phyloP scores from a whole-genome alignment of 192 early-diverging fungal genomes.

The Coemansia sp. region DNA sequence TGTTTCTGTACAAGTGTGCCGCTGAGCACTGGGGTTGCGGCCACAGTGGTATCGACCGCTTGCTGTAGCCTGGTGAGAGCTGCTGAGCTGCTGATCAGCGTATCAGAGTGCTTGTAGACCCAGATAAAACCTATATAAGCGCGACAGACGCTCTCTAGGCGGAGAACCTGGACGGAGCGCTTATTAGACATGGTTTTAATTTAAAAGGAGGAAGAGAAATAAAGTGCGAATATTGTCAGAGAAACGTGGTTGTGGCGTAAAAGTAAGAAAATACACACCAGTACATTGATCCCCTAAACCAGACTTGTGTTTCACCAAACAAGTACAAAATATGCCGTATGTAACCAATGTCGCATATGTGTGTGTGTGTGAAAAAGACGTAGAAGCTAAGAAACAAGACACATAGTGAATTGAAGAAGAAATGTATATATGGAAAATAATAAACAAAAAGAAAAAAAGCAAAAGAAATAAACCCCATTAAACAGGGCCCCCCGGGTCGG shows the following conservation, averaged over 20 bases:
- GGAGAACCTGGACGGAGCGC: neutral
- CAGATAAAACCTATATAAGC: constrained; percentile 31
- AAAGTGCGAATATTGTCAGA: neutral
- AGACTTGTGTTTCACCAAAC: too few relatives aligned
- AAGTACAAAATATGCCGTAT: too few relatives aligned
- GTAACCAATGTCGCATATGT: too few relatives aligned
- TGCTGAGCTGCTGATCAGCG: neutral
- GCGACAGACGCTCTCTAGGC: constrained; percentile 16
- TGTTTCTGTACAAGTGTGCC: constrained; percentile 6
- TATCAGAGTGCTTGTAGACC: constrained; percentile 16
- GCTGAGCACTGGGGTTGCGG: constrained; percentile 12
- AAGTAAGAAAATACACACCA: too few relatives aligned
- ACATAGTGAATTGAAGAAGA: neutral
- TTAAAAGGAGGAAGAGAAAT: neutral
- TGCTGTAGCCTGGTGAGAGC: neutral
- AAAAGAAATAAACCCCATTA: neutral
- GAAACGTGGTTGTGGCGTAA: too few relatives aligned
- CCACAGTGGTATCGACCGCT: constrained; percentile 11
- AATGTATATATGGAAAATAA: neutral
- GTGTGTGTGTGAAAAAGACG: too few relatives aligned
- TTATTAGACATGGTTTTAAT: neutral
- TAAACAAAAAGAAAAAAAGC: neutral
- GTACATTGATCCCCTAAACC: too few relatives aligned
- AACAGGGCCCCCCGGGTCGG: too few relatives aligned
- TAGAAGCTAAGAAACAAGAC: too few relatives aligned